Conservation (phyloP, 2,329 filamentous ascomycete species). For the Sporothrix pseudoabietina region DNA sequence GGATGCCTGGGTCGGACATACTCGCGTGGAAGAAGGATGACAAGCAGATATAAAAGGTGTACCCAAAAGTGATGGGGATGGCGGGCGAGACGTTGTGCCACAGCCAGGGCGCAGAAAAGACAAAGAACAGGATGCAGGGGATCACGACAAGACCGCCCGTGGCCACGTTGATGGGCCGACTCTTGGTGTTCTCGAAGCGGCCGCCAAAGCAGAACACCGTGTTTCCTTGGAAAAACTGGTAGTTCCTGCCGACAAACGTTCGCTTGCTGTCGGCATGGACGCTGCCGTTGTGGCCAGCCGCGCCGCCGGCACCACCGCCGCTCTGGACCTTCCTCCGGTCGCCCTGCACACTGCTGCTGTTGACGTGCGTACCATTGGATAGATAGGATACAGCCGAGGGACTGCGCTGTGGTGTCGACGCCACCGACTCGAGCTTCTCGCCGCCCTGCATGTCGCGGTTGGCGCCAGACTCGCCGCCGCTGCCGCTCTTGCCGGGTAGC, state of each 20-base stretch:
- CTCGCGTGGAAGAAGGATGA: slow-evolving; percentile 96
- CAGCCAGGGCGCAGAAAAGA: slow-evolving; percentile 78
- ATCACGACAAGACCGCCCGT: slow-evolving; percentile 80
- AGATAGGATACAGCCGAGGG: slow-evolving; percentile 38
- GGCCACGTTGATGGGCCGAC: slow-evolving; percentile 84
- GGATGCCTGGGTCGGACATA: slow-evolving; percentile 85
- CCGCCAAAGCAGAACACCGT: slow-evolving; percentile 87
- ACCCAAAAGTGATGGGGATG: slow-evolving; percentile 85
- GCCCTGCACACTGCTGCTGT: slow-evolving; percentile 14
- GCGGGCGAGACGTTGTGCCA: slow-evolving; percentile 87
- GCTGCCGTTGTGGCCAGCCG: not conserved
- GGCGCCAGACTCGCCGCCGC: slow-evolving; percentile 50
- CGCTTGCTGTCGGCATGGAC: slow-evolving; percentile 49
- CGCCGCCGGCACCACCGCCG: not conserved
- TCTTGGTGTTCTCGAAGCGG: slow-evolving; percentile 82
- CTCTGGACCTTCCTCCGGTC: slow-evolving; percentile 21
- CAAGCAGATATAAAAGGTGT: slow-evolving; percentile 85
- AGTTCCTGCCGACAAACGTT: slow-evolving; percentile 64
- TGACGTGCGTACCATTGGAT: slow-evolving; percentile 43
- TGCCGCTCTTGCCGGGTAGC: slow-evolving; percentile 57
- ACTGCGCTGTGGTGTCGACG: slow-evolving; percentile 69
- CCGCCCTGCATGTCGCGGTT: slow-evolving; percentile 66
- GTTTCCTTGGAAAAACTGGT: slow-evolving; percentile 93
- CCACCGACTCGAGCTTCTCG: slow-evolving; percentile 80
- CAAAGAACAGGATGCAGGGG: slow-evolving; percentile 81